phyloP scores from a whole-genome alignment of 139 green algal genomes.

The Trebouxia sp. region DNA sequence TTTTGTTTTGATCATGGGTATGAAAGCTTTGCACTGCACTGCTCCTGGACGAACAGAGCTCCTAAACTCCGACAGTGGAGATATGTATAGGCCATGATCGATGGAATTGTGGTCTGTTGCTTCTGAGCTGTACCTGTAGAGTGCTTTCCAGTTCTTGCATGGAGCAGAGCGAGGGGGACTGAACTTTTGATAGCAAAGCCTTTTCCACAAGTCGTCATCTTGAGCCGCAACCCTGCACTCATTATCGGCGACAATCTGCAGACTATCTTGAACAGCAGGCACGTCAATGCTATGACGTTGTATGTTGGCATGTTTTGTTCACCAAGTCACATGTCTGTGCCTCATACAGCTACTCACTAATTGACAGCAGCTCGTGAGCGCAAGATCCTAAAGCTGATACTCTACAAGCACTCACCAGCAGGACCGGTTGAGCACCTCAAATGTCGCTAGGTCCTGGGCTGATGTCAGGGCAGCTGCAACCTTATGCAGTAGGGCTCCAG shows the following conservation, averaged over 20 bases:
- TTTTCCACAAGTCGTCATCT: constrained; percentile 38
- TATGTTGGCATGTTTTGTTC: background rate
- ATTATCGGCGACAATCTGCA: too few species aligned
- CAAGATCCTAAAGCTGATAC: background rate
- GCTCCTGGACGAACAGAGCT: background rate
- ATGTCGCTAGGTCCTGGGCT: background rate
- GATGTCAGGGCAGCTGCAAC: background rate
- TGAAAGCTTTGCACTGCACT: background rate
- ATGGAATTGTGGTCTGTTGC: background rate
- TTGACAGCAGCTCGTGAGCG: background rate
- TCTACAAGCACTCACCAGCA: constrained; percentile 23
- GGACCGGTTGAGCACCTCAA: background rate
- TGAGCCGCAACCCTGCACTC: constrained; percentile 27
- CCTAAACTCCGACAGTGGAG: background rate
- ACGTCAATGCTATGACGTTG: background rate
- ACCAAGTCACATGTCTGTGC: background rate
- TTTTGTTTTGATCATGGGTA: too few species aligned
- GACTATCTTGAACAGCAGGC: background rate
- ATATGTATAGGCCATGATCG: background rate
- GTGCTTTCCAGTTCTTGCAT: constrained; percentile 32
- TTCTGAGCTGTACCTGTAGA: constrained; percentile 33
- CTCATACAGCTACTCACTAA: background rate
- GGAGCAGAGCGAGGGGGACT: constrained; percentile 15
- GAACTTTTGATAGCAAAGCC: constrained; percentile 37
- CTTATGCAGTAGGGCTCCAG: constrained; percentile 15